Evolutionary conservation across 805 yeast genomes (phyloP).

Genomic region (Yarrowia sp.): DNA sequence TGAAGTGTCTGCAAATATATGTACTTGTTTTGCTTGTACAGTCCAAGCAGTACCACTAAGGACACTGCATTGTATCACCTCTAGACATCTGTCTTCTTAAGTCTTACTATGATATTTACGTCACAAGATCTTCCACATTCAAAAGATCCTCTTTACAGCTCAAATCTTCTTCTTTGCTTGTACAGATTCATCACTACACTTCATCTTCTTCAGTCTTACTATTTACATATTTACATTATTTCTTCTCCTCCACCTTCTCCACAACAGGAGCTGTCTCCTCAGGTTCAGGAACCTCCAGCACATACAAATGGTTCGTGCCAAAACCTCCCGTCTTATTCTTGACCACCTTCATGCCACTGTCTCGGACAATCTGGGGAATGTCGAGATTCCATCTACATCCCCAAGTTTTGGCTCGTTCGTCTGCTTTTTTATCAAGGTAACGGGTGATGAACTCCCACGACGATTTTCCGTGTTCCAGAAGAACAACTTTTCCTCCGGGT

Average conservation of each 20-base stretch:
- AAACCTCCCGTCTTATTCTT: constrained; percentile 78
- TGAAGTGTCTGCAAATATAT: no score
- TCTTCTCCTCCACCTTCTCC: neutral
- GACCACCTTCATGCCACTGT: constrained; percentile 79
- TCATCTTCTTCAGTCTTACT: neutral
- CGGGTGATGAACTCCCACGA: constrained; percentile 73
- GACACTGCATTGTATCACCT: no score
- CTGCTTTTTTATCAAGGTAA: constrained; percentile 78
- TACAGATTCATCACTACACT: no score
- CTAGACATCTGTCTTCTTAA: no score
- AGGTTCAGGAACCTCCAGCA: constrained; percentile 30
- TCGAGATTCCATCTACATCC: constrained; percentile 98
- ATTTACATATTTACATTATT: constrained; percentile 24
- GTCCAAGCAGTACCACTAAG: no score
- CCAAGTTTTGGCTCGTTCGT: constrained; percentile 81
- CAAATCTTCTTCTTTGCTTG: no score
- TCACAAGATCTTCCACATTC: no score
- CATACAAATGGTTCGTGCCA: constrained; percentile 69
- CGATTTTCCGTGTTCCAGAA: constrained; percentile 92
- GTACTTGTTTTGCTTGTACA: no score
- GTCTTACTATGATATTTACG: no score
- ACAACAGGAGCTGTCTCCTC: neutral
- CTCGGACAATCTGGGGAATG: constrained; percentile 80
- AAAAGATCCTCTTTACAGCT: no score
- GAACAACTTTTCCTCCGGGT: constrained; percentile 85